Conservation (phyloP, 176 grass and related monocot genomes). For the Thalia dealbata region DNA sequence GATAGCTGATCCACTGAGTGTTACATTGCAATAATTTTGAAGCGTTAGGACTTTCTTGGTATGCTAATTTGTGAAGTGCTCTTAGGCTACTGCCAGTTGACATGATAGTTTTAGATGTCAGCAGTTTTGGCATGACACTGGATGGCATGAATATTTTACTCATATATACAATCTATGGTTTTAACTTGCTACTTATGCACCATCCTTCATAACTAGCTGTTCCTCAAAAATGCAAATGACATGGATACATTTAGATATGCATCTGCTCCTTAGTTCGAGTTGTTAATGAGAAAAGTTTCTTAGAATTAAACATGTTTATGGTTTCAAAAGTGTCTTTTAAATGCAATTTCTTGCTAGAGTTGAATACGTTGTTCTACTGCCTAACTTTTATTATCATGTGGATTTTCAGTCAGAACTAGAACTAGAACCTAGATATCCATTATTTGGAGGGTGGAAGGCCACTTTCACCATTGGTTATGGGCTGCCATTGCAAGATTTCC, state of each 20-base stretch:
- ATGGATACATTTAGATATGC: not conserved
- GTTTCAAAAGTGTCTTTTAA: not conserved
- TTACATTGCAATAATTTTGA: not conserved
- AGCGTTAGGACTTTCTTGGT: not conserved
- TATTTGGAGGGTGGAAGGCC: conserved; percentile 30
- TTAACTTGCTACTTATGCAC: not conserved
- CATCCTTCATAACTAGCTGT: not conserved
- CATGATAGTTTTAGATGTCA: too few species aligned
- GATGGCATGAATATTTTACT: not conserved
- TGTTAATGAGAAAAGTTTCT: not conserved
- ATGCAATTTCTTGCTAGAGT: not conserved
- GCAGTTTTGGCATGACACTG: not conserved
- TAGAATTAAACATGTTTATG: not conserved
- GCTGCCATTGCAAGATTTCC: conserved; percentile 28
- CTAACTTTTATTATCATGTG: conserved; percentile 9
- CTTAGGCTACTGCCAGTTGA: not conserved
- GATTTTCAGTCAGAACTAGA: conserved; percentile 28
- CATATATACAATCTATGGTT: not conserved
- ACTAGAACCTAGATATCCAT: conserved; percentile 28
- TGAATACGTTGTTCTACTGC: not conserved
- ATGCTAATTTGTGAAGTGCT: not conserved
- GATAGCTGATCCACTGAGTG: not conserved
- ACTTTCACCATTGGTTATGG: conserved; percentile 28
- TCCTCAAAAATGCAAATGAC: not conserved
- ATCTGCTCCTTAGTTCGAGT: not conserved